Base-by-base conservation (phyloP, 139 green algal species). In the Trebouxia sp. region DNA sequence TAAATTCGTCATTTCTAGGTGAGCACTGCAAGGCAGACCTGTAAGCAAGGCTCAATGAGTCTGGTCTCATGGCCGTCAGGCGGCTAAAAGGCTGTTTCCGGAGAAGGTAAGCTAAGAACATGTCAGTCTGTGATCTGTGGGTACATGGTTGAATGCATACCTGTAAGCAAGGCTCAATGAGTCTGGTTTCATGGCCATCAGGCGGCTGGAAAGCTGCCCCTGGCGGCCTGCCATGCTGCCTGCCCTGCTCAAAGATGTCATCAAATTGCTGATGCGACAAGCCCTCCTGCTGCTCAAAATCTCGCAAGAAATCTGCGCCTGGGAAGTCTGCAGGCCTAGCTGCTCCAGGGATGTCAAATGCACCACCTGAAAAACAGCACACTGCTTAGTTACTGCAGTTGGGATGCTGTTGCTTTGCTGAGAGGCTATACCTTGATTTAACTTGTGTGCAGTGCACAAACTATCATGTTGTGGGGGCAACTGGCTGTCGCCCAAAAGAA, bases 211-310 rank as follows among this genome's bases (percentile, higher is more conserved):
- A 80, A 45, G 24, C 42, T 26, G 47, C 17, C 8, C 69, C 69
- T 32, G 69, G 69, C 10, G 39, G 41, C 1, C 26, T 32, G 17
- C 45, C 35, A 6, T 22, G 72, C 66, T 32, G 80, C 84, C 32
- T 51, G 10, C 42, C 66, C 51, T 65, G 41, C 48, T 75, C 30
- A 39, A 86, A 90, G 11, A 88, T 90, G 65, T 24, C 50, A 32
- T 90, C 78, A 74, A 88, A 90, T 28, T 85, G 66, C 45, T 67
- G 43, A 43, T 80, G 74, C 32, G 38, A 70, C 56, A 67, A 26
- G 30, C 51, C 51, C 20, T 51, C 78, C 35, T 56, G 38, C 28
- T 42, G 42, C 8, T 80, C 74, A 42, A 67, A 37, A 30, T 67
- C 47, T 7, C 51, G 41, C 35, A 80, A 17, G n/a, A 85, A 62